phyloP scores from a whole-genome alignment of 1,284 basidiomycete genomes.

The Xerocomus nothofagi region DNA sequence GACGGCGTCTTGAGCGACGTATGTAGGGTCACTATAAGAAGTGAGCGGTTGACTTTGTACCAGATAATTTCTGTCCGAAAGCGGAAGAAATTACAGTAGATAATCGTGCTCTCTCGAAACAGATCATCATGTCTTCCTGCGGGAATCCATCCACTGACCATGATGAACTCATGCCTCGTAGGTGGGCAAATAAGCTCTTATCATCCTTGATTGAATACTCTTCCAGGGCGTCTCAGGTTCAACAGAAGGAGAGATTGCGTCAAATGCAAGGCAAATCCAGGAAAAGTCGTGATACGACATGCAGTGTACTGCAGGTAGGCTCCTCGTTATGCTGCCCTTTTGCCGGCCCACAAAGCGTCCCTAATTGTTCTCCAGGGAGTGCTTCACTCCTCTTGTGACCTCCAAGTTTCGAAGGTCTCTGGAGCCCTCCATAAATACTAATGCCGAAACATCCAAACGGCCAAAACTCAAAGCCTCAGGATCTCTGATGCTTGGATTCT shows the following conservation, averaged over 20 bases:
- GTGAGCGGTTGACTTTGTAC: too few relatives aligned
- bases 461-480: constrained; percentile 62
- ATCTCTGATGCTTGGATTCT: constrained; percentile 65
- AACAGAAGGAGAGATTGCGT: constrained; percentile 66
- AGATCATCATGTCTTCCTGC: constrained; percentile 44
- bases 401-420: constrained; percentile 65
- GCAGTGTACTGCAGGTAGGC: constrained; percentile 81
- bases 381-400: constrained; percentile 62
- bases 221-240: constrained; percentile 58
- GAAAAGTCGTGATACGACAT: constrained; percentile 73
- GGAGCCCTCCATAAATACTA: constrained; percentile 61
- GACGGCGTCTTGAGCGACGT: too few relatives aligned
- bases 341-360: neutral
- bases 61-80: constrained; percentile 9
- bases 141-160: constrained; percentile 58
- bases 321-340: neutral
- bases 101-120: neutral
- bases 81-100: constrained; percentile 11
- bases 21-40: too few relatives aligned
- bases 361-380: constrained; percentile 46
- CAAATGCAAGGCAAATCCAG: constrained; percentile 63
- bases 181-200: constrained; percentile 24
- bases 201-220: neutral
- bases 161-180: constrained; percentile 66
- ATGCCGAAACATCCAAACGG: constrained; percentile 40